A percentile compares a stretch with the other conserved stretches of the same genome.
Evolutionary conservation across 805 yeast genomes (phyloP).

Genomic region (Teunomyces lycoperdinae): DNA sequence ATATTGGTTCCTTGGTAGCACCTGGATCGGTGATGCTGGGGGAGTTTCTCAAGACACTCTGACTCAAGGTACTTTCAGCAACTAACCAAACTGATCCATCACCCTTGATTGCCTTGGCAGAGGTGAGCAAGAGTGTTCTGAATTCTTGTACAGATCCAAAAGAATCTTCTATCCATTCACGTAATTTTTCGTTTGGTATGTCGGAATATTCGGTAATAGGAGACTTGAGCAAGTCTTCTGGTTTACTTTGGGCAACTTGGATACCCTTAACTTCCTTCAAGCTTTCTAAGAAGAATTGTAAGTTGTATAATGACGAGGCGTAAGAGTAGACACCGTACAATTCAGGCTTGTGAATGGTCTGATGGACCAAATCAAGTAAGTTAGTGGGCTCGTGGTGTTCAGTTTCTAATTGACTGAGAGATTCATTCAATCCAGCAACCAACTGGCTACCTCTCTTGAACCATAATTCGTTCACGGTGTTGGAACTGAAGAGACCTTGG

Average conservation of each 20-base stretch:
- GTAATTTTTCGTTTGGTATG: slow-evolving; percentile 35
- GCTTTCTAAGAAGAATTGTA: slow-evolving; percentile 48
- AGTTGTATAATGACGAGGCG: slow-evolving; percentile 47
- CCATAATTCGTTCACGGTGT: slow-evolving; percentile 37
- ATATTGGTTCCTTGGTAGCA: slow-evolving; percentile 13
- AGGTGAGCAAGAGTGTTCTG: slow-evolving; percentile 62
- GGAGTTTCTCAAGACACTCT: slow-evolving; percentile 20
- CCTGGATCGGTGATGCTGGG: slow-evolving; percentile 11
- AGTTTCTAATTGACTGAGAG: slow-evolving; percentile 18
- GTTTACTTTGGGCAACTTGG: slow-evolving; percentile 14
- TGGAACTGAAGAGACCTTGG: slow-evolving; percentile 33
- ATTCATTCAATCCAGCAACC: slow-evolving; percentile 32
- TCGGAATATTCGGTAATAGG: slow-evolving; percentile 40
- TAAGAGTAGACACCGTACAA: slow-evolving; percentile 43
- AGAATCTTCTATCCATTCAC: slow-evolving; percentile 50
- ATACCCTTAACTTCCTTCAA: slow-evolving; percentile 28
- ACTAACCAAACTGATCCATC: slow-evolving; percentile 92
- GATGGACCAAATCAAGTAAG: slow-evolving; percentile 29
- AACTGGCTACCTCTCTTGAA: slow-evolving; percentile 35
- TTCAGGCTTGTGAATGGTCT: slow-evolving; percentile 45
- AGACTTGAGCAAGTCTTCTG: slow-evolving; percentile 41
- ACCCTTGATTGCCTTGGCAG: slow-evolving; percentile 74
- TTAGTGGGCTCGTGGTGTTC: slow-evolving; percentile 9
- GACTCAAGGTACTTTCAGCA: slow-evolving; percentile 47
- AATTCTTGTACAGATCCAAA: slow-evolving; percentile 81